These are phyloP conservation scores for Eucalyptus marginata DNA, from an alignment of 345 rosid genomes.

Conservation along the genomic window DNA sequence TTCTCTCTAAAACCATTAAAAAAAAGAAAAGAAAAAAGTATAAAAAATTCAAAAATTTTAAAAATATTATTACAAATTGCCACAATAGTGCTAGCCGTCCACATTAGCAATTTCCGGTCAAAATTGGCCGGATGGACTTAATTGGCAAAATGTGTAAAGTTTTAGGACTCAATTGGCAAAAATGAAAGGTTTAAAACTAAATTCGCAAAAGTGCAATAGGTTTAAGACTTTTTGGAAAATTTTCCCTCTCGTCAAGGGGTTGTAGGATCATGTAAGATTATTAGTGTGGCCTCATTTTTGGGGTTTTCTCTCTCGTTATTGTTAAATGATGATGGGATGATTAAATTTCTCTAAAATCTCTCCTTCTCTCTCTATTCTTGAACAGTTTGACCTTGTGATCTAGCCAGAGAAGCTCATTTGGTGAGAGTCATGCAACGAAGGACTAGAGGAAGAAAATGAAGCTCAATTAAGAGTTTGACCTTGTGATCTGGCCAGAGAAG, in stretches of 20 bases:
- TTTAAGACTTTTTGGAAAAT: too few species aligned
- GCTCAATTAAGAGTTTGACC: not conserved
- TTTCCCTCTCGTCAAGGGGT: not conserved
- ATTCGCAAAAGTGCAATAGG: too few species aligned
- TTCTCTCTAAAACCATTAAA: too few species aligned
- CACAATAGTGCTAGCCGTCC: fast-evolving
- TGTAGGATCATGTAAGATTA: not conserved
- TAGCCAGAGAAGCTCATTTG: not conserved
- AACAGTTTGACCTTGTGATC: not conserved
- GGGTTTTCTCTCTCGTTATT: not conserved
- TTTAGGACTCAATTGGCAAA: too few species aligned
- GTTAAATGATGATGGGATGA: not conserved
- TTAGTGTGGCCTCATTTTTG: not conserved
- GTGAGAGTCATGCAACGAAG: not conserved
- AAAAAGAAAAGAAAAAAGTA: too few species aligned
- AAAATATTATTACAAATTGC: too few species aligned
- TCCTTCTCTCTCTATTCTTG: not conserved
- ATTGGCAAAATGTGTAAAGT: too few species aligned
- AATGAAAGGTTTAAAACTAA: too few species aligned
- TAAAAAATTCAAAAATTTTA: fast-evolving
- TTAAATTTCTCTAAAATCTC: not conserved
- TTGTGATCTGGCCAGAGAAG: not conserved
- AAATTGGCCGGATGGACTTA: too few species aligned
- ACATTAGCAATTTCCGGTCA: too few species aligned
- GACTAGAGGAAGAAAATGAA: not conserved